Conservation (phyloP, 2,329 filamentous ascomycete species). For the Phyllosticta paracitricarpa region DNA sequence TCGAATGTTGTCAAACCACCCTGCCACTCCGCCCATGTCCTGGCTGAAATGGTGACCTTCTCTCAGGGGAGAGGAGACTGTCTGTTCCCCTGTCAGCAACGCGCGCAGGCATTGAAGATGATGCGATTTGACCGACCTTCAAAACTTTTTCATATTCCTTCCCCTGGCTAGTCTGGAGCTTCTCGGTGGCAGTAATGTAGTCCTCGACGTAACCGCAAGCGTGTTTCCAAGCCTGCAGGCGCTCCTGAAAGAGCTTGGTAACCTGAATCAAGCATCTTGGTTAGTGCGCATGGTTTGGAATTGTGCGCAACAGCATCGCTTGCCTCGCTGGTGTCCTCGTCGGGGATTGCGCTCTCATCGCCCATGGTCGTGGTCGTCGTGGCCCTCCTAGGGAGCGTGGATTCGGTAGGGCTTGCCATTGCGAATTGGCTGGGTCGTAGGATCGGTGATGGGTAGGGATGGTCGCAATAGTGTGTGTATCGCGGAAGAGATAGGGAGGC, state of each 20-base stretch:
- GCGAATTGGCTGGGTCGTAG: neutral
- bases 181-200: constrained; percentile 77
- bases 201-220: constrained; percentile 85
- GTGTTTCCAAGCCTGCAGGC: constrained; percentile 92
- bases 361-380: constrained; percentile 21
- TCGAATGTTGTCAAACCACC: constrained; percentile 89
- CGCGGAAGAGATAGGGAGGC: neutral
- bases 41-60: constrained; percentile 93
- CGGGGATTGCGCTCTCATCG: constrained; percentile 38
- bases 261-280: constrained; percentile 16
- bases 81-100: constrained; percentile 38
- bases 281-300: neutral
- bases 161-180: constrained; percentile 70
- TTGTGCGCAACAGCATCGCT: neutral
- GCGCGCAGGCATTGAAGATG: neutral
- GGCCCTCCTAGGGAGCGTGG: constrained; percentile 20
- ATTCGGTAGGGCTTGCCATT: constrained; percentile 25
- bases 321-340: constrained; percentile 40
- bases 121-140: constrained; percentile 50
- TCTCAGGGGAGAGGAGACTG: constrained; percentile 72
- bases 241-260: constrained; percentile 64
- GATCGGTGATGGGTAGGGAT: neutral
- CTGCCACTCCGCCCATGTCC: constrained; percentile 73
- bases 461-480: neutral
- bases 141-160: constrained; percentile 94